Percentiles rank a stretch among this genome's conserved stretches.
These are phyloP conservation scores for Phytophthora brassicae DNA, from an alignment of 352 stramenopile genomes.

Conservation along the genomic window DNA sequence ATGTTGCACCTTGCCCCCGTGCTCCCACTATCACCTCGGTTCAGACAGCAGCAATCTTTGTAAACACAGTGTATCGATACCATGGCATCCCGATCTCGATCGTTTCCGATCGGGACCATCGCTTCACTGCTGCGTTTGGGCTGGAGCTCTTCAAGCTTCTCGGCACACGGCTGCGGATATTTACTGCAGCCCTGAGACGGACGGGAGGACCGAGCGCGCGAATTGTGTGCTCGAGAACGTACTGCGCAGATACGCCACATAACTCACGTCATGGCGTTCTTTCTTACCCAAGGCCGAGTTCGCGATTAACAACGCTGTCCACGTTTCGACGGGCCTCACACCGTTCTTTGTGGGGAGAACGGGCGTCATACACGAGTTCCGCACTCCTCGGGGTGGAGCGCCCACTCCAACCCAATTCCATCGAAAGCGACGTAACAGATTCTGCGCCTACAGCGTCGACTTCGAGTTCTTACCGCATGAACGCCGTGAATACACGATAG, in stretches of 20 bases:
- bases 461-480: not conserved
- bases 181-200: conserved; percentile 18
- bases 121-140: conserved; percentile 21
- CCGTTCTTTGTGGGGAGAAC: not conserved
- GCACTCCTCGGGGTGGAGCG: not conserved
- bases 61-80: conserved; percentile 16
- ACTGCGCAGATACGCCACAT: conserved; percentile 13
- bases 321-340: conserved; percentile 14
- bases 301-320: conserved; percentile 23
- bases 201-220: conserved; percentile 31
- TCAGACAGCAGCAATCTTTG: no score
- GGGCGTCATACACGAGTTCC: not conserved
- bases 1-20: conserved; percentile 24
- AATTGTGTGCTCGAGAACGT: conserved; percentile 30
- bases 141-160: conserved; percentile 8
- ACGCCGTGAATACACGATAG: not conserved
- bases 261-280: conserved; percentile 9
- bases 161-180: conserved; percentile 21
- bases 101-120: conserved; percentile 3
- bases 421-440: not conserved
- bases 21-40: not conserved
- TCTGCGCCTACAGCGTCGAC: not conserved
- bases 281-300: conserved; percentile 25
- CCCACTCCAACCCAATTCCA: no score
- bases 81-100: conserved; percentile 17